Base-by-base conservation (phyloP, 2,329 filamentous ascomycete species). In the Endoconidiophora polonica region DNA sequence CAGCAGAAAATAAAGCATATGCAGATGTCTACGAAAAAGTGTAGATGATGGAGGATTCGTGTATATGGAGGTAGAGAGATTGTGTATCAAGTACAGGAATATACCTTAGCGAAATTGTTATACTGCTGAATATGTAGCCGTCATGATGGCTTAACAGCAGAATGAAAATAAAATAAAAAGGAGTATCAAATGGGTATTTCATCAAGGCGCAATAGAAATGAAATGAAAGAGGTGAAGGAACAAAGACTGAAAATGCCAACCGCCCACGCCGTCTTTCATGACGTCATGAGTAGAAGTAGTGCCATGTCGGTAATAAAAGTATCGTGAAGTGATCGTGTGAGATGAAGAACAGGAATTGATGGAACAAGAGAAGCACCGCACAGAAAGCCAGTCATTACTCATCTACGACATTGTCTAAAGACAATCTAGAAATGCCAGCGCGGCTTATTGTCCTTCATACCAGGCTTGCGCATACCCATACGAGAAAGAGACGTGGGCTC, bases 401-500 rank as follows among this genome's bases (percentile, higher is more conserved):
- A 22, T 18, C 6, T 29, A n/a, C 26, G n/a, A 16, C 7, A 10
- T 43, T 41, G 29, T 49, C 37, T 33, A 12, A 12, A 29, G 12
- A 59, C 49, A 18, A 33, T 44, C 39, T 51, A 68, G 50, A 58
- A 65, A 48, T 69, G 66, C 73, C 73, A 77, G 52, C 68, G 66
- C 12, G 73, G 73, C 57, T 68, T 73, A 45, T 54, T 56, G 41
- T 70, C 68, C 54, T 65, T 68, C 1, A 58, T 6, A 43, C 39
- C 36, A 9, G 22, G 39, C 56, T 64, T 65, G 39, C 64, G 62
- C 62, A 71, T 68, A 10, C 66, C 66, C 33, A 59, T 61, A n/a
- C 69, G 64, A 4, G 71, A 67, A 3, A 68, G 66, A 0, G 68
- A 64, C 1, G 69, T 45, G 22, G 70, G 64, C 48, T 71, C 68